Evolutionary conservation across 2,329 filamentous ascomycete genomes (phyloP).

Genomic region (Hypoxylon sp.): DNA sequence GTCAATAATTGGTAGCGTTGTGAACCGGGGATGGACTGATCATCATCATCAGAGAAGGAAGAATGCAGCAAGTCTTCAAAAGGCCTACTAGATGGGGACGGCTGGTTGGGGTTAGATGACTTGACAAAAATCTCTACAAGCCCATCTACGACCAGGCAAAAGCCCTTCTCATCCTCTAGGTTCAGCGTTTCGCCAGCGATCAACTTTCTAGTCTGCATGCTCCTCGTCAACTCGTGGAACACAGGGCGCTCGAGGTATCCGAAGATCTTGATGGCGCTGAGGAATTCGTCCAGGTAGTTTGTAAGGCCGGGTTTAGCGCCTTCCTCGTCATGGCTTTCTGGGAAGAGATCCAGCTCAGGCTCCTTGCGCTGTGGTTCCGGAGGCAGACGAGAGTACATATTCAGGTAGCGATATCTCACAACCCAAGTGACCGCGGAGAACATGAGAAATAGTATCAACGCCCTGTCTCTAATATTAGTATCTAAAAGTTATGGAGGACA

Average conservation of each 20-base stretch:
- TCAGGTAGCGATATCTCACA: slow-evolving; percentile 92
- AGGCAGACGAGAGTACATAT: slow-evolving; percentile 94
- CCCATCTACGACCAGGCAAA: slow-evolving; percentile 96
- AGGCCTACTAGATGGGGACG: slow-evolving; percentile 49
- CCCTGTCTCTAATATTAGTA: slow-evolving; percentile 35
- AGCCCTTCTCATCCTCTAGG: slow-evolving; percentile 96
- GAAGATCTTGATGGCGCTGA: slow-evolving; percentile 99
- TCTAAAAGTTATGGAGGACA: slow-evolving; percentile 50
- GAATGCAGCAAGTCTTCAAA: slow-evolving; percentile 55
- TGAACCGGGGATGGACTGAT: slow-evolving; percentile 65
- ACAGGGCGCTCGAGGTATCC: slow-evolving; percentile 95
- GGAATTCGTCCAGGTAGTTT: slow-evolving; percentile 97
- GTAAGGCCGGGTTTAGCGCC: slow-evolving; percentile 89
- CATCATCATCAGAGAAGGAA: slow-evolving; percentile 75
- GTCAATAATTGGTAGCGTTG: slow-evolving; percentile 95
- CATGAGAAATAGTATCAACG: slow-evolving; percentile 75
- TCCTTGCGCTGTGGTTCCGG: slow-evolving; percentile 96
- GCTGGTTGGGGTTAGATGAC: slow-evolving; percentile 63
- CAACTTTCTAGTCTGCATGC: slow-evolving; percentile 97
- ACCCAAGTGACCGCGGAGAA: slow-evolving; percentile 93
- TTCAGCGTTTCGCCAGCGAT: slow-evolving; percentile 96
- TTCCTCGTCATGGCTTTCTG: slow-evolving; percentile 88
- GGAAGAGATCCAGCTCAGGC: slow-evolving; percentile 93
- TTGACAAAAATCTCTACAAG: slow-evolving; percentile 98
- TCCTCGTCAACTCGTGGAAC: slow-evolving; percentile 95